Percentiles rank a stretch among this genome's conserved stretches.
These are phyloP conservation scores for Populus euphratica DNA, from an alignment of 345 rosid genomes.

Conservation along the genomic window DNA sequence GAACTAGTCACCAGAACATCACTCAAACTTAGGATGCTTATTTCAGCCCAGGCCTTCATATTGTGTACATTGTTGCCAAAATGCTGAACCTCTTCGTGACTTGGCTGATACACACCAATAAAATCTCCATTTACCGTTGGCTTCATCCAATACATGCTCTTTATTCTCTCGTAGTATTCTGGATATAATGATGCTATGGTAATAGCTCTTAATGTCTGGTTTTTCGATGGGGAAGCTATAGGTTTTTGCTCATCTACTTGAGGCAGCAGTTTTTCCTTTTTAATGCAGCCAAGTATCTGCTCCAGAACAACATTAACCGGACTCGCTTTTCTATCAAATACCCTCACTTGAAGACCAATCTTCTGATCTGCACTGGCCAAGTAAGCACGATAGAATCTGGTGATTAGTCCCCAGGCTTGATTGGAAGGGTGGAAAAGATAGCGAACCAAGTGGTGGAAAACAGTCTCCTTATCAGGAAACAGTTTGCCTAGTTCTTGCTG, in stretches of 20 bases:
- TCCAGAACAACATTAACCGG: conserved; percentile 5
- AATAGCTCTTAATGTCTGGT: conserved; percentile 10
- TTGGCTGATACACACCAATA: conserved; percentile 18
- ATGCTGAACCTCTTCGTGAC: conserved; percentile 14
- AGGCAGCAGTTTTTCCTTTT: conserved; percentile 11
- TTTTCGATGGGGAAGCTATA: neutral
- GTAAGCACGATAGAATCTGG: conserved; percentile 10
- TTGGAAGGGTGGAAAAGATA: conserved; percentile 28
- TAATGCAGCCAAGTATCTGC: conserved; percentile 11
- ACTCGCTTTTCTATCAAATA: neutral
- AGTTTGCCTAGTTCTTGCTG: conserved; percentile 10
- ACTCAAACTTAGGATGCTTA: conserved; percentile 19
- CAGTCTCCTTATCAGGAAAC: conserved; percentile 20
- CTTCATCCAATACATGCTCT: conserved; percentile 15
- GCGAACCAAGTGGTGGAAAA: conserved; percentile 20
- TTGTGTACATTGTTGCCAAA: conserved; percentile 17
- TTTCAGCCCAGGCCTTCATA: conserved; percentile 26
- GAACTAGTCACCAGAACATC: conserved; percentile 23
- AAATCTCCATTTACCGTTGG: conserved; percentile 11
- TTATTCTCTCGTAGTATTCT: conserved; percentile 8
- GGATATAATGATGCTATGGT: conserved; percentile 11
- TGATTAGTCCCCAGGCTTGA: conserved; percentile 24
- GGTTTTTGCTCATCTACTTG: neutral
- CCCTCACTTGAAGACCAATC: conserved; percentile 20
- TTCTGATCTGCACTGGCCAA: conserved; percentile 15